Percentiles rank a stretch among this genome's conserved stretches.
phyloP scores from a whole-genome alignment of 2,329 filamentous ascomycete genomes.

The Aspergillus transmontanensis region DNA sequence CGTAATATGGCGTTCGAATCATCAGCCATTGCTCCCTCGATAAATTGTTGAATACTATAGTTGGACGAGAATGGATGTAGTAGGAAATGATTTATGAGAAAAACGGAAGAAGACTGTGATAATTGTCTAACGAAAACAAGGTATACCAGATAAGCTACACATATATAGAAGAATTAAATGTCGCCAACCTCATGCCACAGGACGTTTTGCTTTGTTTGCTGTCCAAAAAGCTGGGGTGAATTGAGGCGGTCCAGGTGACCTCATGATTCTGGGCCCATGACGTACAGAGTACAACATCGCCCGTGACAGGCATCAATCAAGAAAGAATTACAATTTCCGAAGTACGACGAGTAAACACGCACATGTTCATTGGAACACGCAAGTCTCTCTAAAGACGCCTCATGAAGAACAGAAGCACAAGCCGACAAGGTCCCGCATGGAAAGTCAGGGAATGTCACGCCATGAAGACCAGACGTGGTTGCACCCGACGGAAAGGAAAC shows the following conservation, averaged over 20 bases:
- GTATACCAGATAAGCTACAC: background rate
- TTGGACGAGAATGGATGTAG: background rate
- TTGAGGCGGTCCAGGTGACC: slow-evolving; percentile 11
- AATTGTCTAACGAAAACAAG: background rate
- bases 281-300: slow-evolving; percentile 7
- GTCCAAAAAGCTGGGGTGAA: background rate
- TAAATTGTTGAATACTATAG: background rate
- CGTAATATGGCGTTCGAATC: slow-evolving; percentile 24
- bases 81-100: background rate
- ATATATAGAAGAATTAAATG: background rate
- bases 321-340: background rate
- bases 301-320: background rate
- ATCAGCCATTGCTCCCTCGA: slow-evolving; percentile 4
- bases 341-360: background rate
- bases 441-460: slow-evolving; percentile 9
- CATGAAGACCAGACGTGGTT: background rate
- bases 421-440: background rate
- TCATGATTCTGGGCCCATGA: slow-evolving; percentile 17
- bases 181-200: too few species aligned
- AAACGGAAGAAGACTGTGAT: background rate
- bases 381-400: background rate
- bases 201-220: too few species aligned
- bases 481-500: background rate
- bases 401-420: background rate
- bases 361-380: background rate